Conservation (phyloP, 495 filamentous ascomycete species). For the Daldinia bambusicola region DNA sequence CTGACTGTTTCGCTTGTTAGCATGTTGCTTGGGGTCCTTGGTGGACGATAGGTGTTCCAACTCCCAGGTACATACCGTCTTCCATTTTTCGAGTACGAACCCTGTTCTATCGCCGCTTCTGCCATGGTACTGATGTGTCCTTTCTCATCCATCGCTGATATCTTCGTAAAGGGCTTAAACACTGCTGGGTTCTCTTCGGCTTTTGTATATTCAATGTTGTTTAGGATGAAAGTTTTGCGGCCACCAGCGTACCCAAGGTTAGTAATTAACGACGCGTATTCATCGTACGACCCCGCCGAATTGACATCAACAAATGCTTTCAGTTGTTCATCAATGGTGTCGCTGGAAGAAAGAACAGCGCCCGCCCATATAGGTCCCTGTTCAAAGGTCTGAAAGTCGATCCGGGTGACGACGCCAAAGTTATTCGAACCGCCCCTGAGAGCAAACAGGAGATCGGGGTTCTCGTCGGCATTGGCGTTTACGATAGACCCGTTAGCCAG, state of each 20-base stretch:
- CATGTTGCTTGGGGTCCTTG: background rate
- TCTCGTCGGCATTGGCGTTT: slow-evolving; percentile 57
- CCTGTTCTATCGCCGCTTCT: slow-evolving; percentile 5
- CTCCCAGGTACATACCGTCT: slow-evolving; percentile 5
- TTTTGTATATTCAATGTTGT: slow-evolving; percentile 27
- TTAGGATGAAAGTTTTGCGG: slow-evolving; percentile 17
- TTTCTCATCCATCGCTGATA: background rate
- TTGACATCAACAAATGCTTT: slow-evolving; percentile 28
- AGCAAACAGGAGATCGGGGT: slow-evolving; percentile 67
- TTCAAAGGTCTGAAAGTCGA: slow-evolving; percentile 61
- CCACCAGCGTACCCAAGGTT: slow-evolving; percentile 4
- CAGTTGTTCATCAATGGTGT: slow-evolving; percentile 27
- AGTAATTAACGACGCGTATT: slow-evolving; percentile 21
- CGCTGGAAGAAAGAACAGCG: background rate
- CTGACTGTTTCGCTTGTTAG: slow-evolving; percentile 9
- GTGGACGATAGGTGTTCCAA: background rate
- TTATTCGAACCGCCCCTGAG: slow-evolving; percentile 61
- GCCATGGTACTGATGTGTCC: background rate
- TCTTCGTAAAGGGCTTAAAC: background rate
- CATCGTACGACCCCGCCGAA: slow-evolving; percentile 32
- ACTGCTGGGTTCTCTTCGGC: slow-evolving; percentile 16
- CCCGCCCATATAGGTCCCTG: slow-evolving; percentile 58
- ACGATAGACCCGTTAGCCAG: slow-evolving; percentile 63
- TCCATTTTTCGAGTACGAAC: slow-evolving; percentile 5
- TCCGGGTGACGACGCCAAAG: slow-evolving; percentile 40